Evolutionary conservation across 176 grass and related monocot genomes (phyloP).

Genomic region (Bonia amplexicaulis): DNA sequence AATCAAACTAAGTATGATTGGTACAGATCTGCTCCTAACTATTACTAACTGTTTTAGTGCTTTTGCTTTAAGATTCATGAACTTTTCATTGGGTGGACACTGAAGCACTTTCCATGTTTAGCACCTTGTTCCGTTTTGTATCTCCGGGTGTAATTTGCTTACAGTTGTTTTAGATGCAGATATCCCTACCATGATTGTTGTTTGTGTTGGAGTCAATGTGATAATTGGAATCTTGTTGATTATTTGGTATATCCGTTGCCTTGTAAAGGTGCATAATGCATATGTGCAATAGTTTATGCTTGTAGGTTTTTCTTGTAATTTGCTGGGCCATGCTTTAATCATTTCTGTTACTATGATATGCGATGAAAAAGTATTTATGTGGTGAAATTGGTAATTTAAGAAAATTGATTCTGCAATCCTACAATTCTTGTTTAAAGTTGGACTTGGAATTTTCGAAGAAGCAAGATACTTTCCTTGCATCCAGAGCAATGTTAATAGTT

Average conservation of each 20-base stretch:
- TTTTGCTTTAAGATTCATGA: background rate
- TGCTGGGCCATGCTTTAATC: background rate
- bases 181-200: background rate
- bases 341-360: background rate
- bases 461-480: background rate
- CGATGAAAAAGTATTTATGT: background rate
- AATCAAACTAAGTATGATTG: background rate
- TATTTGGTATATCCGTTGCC: background rate
- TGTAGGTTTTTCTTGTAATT: slow-evolving; percentile 3
- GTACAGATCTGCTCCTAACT: background rate
- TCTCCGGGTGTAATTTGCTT: background rate
- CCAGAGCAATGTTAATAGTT: background rate
- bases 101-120: background rate
- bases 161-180: background rate
- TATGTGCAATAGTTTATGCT: background rate
- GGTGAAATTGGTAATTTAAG: background rate
- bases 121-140: background rate
- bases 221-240: background rate
- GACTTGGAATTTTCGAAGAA: background rate
- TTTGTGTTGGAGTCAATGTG: background rate
- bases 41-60: background rate
- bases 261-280: background rate
- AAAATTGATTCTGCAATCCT: background rate
- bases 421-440: background rate
- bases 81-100: background rate